Evolutionary conservation across 345 rosid species (phyloP), one percentile per base, ranked within the genome.

Genomic region (Citrus mangshanensis): DNA sequence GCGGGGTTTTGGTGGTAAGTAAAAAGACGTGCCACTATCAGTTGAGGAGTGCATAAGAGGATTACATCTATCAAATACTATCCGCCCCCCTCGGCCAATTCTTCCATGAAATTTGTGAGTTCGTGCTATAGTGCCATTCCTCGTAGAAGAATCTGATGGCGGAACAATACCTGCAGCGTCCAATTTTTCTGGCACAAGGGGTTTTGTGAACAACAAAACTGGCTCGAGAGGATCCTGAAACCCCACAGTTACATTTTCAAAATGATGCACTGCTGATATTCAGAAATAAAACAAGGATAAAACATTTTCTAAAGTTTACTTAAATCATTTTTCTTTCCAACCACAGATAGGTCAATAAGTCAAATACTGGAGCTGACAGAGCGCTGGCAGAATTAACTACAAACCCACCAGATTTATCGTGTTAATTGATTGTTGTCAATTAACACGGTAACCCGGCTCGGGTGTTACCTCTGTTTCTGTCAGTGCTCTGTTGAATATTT

Each of bases 1-100:
- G 46, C 87, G 86, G 19, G 92, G 87, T 77, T 89, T 88, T 54
- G 94, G 94, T 51, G 97, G 90, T 42, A 90, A 74, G 85, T 88
- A 88, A 74, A 84, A 83, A 51, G 97, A 81, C 82, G 87, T 92
- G 72, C 93, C 89, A 27, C 88, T 84, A 22, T 92, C 91, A 54
- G 92, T 89, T 58, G 91, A 90, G 55, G 95, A 76, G 24, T 89
- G 95, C 86, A 88, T 85, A 51, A 94, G 89, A 72, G 93, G 98
- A 85, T 93, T 94, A 98, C 98, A 94, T 88, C 99, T 87, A 76
- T 96, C 98, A 77, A 94, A 96, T 22, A 96, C 78, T 27, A 94
- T 93, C 25, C 99, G 88, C 18, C 98, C 98, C 81, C 99, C 99
- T 3, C 99, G 94, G 4, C 99, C 98, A 55, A 96, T 90, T 84